These are phyloP conservation scores for Tolypocladium cylindrosporum DNA, from an alignment of 2,329 filamentous ascomycete species.

Conservation along the genomic window DNA sequence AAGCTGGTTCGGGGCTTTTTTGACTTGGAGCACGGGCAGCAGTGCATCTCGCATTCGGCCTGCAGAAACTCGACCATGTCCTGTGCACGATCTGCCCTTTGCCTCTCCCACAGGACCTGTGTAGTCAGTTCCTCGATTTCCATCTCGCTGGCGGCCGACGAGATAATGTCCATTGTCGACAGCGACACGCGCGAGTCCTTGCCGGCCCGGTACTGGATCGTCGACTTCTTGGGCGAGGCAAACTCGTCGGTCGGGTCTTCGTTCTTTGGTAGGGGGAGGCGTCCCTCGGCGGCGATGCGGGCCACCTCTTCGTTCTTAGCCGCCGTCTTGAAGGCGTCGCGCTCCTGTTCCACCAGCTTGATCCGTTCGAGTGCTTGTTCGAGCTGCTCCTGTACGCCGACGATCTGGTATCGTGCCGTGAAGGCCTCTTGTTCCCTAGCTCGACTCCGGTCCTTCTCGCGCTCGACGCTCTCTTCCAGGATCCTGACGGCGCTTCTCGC, in stretches of 20 bases:
- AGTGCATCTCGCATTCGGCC: slow-evolving; percentile 60
- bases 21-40: slow-evolving; percentile 49
- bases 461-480: slow-evolving; percentile 48
- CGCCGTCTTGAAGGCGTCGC: slow-evolving; percentile 62
- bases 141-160: slow-evolving; percentile 44
- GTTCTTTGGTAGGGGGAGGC: slow-evolving; percentile 50
- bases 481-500: slow-evolving; percentile 43
- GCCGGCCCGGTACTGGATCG: slow-evolving; percentile 19
- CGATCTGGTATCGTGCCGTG: slow-evolving; percentile 54
- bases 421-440: slow-evolving; percentile 61
- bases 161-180: slow-evolving; percentile 38
- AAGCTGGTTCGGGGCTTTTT: slow-evolving; percentile 7
- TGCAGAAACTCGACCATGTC: slow-evolving; percentile 69
- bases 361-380: slow-evolving; percentile 52
- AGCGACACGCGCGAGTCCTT: slow-evolving; percentile 34
- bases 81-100: slow-evolving; percentile 56
- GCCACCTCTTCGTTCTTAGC: slow-evolving; percentile 65
- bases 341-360: slow-evolving; percentile 60
- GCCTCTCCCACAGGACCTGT: slow-evolving; percentile 47
- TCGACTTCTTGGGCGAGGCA: slow-evolving; percentile 40
- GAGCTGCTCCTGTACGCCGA: slow-evolving; percentile 56
- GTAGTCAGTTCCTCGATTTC: slow-evolving; percentile 47
- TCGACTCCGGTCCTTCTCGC: slow-evolving; percentile 52
- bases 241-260: slow-evolving; percentile 51
- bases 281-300: slow-evolving; percentile 61